phyloP scores from a whole-genome alignment of 2,329 filamentous ascomycete species.

The Neodidymelliopsis sp. region DNA sequence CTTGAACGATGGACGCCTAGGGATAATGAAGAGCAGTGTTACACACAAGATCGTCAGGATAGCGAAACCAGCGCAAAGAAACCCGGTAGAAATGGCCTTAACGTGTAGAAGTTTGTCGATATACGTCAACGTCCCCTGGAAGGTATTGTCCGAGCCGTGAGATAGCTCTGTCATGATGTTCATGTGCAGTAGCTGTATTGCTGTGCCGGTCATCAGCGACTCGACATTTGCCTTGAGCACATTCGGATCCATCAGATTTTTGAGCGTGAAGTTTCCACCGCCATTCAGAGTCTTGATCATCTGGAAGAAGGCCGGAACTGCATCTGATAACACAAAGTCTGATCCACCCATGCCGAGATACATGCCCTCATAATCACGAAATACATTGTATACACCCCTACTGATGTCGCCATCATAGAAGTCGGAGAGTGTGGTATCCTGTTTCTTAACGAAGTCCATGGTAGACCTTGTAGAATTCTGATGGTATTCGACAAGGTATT shows the following conservation, averaged over 20 bases:
- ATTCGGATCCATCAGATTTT: not conserved
- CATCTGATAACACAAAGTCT: conserved; percentile 1
- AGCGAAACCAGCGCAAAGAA: not conserved
- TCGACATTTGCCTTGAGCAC: not conserved
- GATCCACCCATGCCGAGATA: conserved; percentile 5
- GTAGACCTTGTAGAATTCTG: not conserved
- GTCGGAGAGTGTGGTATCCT: not conserved
- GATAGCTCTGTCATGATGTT: not conserved
- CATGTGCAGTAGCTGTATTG: not conserved
- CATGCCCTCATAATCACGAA: not conserved
- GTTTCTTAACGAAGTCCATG: not conserved
- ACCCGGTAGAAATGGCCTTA: not conserved
- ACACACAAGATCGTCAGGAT: not conserved
- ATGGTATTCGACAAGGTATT: not conserved
- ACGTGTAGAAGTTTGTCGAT: not conserved
- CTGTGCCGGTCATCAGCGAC: not conserved
- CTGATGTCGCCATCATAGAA: conserved; percentile 2
- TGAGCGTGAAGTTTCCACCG: not conserved
- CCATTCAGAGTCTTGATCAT: not conserved
- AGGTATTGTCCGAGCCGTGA: too few species aligned
- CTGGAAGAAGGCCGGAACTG: not conserved
- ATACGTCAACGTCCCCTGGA: not conserved
- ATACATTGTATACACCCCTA: not conserved
- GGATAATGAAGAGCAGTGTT: not conserved
- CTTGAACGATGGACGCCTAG: not conserved